phyloP scores from a whole-genome alignment of 148 eudicot species.

The Dysphania ambrosioides region DNA sequence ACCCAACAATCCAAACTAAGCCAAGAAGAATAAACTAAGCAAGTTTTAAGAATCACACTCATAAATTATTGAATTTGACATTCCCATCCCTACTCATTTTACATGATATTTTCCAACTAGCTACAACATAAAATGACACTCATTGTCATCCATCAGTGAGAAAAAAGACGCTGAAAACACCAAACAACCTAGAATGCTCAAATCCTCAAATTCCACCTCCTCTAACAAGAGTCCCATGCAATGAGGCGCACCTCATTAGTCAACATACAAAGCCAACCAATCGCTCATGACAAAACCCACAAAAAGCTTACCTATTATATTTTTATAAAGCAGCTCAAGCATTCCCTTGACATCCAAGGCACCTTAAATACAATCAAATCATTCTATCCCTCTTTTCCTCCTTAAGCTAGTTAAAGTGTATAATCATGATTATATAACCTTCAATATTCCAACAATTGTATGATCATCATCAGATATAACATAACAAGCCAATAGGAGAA shows the following conservation, averaged over 20 bases:
- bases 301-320: background rate
- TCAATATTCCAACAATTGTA: background rate
- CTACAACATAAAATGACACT: background rate
- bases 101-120: background rate
- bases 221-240: background rate
- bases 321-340: background rate
- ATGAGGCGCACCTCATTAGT: background rate
- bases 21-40: background rate
- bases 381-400: no score
- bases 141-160: background rate
- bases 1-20: background rate
- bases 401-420: no score
- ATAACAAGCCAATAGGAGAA: no score
- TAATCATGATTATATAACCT: no score
- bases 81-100: background rate
- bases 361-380: background rate
- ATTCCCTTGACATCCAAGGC: constrained; percentile 1
- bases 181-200: background rate
- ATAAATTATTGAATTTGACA: background rate
- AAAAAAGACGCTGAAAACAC: background rate
- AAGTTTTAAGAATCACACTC: background rate
- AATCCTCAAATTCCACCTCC: background rate
- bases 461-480: no score
- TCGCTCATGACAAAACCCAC: background rate
- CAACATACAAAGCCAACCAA: background rate